A percentile compares a stretch with the other conserved stretches of the same genome.
Conservation (phyloP, 1,139 yeast species). For the Zygoascus sp. region DNA sequence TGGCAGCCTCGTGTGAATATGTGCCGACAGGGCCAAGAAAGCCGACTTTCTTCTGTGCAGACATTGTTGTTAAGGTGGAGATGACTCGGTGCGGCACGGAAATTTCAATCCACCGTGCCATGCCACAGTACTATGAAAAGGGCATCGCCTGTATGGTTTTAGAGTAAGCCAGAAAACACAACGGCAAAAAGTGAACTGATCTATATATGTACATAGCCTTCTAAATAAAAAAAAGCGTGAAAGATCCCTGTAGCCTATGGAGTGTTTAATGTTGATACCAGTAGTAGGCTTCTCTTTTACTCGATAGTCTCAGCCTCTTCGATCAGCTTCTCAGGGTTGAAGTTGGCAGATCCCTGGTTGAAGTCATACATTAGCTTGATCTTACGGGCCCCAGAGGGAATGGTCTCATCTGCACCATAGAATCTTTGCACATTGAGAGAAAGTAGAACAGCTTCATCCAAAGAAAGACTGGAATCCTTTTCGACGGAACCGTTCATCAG, state of each 20-base stretch:
- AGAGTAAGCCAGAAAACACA: background rate
- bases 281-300: too few relatives aligned
- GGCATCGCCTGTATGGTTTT: background rate
- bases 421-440: conserved; percentile 81
- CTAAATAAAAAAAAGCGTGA: too few relatives aligned
- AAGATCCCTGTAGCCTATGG: too few relatives aligned
- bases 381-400: conserved; percentile 42
- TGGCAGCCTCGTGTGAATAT: conserved; percentile 14
- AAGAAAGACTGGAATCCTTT: conserved; percentile 55
- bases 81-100: background rate
- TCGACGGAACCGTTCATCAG: conserved; percentile 88
- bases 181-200: background rate
- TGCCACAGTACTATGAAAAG: background rate
- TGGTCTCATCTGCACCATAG: conserved; percentile 62
- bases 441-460: conserved; percentile 72
- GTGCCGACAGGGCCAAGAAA: conserved; percentile 15
- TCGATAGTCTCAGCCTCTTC: conserved; percentile 71
- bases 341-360: conserved; percentile 60
- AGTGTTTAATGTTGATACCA: background rate
- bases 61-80: background rate
- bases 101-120: background rate
- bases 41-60: conserved; percentile 6
- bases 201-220: background rate
- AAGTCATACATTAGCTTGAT: conserved; percentile 58
- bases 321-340: conserved; percentile 62